Percentiles rank a stretch among this genome's conserved stretches.
Evolutionary conservation across 139 green algal species (phyloP).

Genomic region (Diplosphaera chodatii): DNA sequence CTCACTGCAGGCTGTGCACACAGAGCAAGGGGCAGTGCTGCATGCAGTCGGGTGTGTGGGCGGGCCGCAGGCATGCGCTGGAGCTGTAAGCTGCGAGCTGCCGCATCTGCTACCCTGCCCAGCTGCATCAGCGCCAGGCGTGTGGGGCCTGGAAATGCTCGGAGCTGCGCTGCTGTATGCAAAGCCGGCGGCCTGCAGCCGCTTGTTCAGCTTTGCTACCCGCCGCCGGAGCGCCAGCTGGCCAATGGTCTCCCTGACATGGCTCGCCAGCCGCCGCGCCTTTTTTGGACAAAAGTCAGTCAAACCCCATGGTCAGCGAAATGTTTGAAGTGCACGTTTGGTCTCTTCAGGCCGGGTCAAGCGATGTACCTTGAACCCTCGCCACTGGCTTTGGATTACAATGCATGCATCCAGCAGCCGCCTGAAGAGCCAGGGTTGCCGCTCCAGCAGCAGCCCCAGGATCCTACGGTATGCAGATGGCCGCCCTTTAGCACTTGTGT

Average conservation of each 20-base stretch:
- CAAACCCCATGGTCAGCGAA: no score
- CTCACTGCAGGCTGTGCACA: background rate
- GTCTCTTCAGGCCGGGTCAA: no score
- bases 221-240: background rate
- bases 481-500: background rate
- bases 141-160: background rate
- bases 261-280: background rate
- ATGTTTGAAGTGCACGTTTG: no score
- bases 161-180: no score
- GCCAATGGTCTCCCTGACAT: background rate
- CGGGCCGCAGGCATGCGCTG: no score
- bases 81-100: no score
- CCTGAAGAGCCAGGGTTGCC: background rate
- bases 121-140: background rate
- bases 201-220: background rate
- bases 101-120: no score
- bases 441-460: constrained; percentile 2
- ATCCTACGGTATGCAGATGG: background rate
- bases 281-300: no score
- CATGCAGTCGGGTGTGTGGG: no score
- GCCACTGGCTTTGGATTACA: constrained; percentile 4
- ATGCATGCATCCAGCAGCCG: background rate
- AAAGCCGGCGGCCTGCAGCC: background rate
- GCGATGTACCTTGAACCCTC: constrained; percentile 5
- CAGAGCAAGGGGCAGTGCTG: no score